Conservation (phyloP, 2,329 filamentous ascomycete species). For the Penicillium glabrum region DNA sequence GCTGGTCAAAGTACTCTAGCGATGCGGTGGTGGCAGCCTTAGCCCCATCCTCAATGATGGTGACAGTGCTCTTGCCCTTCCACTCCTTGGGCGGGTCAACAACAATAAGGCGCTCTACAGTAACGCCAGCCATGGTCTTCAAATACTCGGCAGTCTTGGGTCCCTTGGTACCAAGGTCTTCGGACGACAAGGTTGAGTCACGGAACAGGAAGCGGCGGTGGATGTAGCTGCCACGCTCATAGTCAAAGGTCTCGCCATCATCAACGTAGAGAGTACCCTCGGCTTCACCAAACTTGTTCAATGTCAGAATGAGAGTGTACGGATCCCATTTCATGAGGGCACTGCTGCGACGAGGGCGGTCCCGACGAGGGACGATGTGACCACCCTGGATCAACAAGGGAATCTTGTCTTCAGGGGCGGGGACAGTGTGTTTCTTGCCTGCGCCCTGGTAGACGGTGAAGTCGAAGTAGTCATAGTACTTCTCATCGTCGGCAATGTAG, state of each 20-base stretch:
- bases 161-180: constrained; percentile 63
- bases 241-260: constrained; percentile 91
- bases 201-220: constrained; percentile 74
- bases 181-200: constrained; percentile 63
- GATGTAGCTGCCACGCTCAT: constrained; percentile 81
- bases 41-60: constrained; percentile 48
- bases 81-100: constrained; percentile 75
- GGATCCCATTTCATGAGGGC: constrained; percentile 92
- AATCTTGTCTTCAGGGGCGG: constrained; percentile 80
- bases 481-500: constrained; percentile 83
- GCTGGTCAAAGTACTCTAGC: constrained; percentile 56
- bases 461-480: constrained; percentile 95
- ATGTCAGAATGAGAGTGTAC: constrained; percentile 81
- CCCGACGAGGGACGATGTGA: constrained; percentile 86
- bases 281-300: constrained; percentile 68
- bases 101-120: constrained; percentile 80
- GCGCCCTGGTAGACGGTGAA: constrained; percentile 73
- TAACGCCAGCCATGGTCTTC: constrained; percentile 74
- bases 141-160: constrained; percentile 71
- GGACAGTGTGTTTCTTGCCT: constrained; percentile 67
- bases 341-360: constrained; percentile 79
- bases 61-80: constrained; percentile 62
- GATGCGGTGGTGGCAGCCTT: constrained; percentile 50
- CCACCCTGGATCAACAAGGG: constrained; percentile 91
- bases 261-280: constrained; percentile 85